Evolutionary conservation across 1,284 basidiomycete species (phyloP).

Genomic region (Meripilus lineatus): DNA sequence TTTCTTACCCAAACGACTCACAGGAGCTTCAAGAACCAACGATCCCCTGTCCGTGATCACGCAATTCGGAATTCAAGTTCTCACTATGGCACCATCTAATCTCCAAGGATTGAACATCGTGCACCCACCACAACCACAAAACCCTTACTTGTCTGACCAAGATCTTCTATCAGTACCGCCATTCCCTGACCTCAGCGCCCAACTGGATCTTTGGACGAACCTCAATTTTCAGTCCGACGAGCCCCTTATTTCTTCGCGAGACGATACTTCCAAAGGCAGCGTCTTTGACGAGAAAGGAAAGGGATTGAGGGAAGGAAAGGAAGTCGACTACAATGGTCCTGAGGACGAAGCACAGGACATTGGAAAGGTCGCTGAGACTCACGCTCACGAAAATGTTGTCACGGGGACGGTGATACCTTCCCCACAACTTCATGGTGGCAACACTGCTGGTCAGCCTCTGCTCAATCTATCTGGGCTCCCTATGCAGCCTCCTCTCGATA

Average conservation of each 20-base stretch:
- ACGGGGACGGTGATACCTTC: conserved; percentile 33
- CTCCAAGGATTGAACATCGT: conserved; percentile 77
- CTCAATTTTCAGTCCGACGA: conserved; percentile 77
- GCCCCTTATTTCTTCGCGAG: conserved; percentile 32
- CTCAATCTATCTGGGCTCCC: conserved; percentile 5
- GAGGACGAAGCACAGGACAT: conserved; percentile 45
- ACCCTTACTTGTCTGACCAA: conserved; percentile 39
- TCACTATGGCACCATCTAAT: conserved; percentile 49
- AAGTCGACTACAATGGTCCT: conserved; percentile 26
- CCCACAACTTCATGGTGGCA: conserved; percentile 14
- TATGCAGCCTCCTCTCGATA: conserved; percentile 38
- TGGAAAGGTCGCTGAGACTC: conserved; percentile 44
- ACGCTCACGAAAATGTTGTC: conserved; percentile 56
- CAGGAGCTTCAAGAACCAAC: too few species aligned
- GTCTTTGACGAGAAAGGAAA: conserved; percentile 14
- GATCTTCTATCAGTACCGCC: conserved; percentile 58
- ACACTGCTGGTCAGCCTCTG: neutral
- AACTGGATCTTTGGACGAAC: conserved; percentile 83
- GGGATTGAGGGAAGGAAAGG: conserved; percentile 23
- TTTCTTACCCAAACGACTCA: too few species aligned
- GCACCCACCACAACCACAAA: conserved; percentile 41
- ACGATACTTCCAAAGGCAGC: conserved; percentile 12
- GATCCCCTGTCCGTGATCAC: conserved; percentile 12
- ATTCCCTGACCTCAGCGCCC: conserved; percentile 69
- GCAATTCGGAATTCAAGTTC: conserved; percentile 10